Conservation (phyloP, 2,329 filamentous ascomycete genomes). For the Botrytis elliptica region DNA sequence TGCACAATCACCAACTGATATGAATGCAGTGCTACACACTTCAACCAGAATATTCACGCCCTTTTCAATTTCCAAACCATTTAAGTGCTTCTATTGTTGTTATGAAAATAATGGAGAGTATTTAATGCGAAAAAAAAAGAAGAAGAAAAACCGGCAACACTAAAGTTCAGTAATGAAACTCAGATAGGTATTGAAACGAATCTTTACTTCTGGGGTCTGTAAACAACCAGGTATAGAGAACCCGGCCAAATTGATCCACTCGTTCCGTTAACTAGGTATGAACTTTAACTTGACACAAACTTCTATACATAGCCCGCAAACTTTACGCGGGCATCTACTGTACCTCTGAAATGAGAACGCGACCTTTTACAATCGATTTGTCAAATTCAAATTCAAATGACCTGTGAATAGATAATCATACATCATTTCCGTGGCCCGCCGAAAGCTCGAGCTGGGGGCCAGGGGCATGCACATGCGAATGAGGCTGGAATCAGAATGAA, state of each 20-base stretch:
- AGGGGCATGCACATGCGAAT: conserved; percentile 4
- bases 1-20: background rate
- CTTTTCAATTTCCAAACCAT: background rate
- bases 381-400: background rate
- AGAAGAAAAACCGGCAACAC: background rate
- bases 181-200: too few species aligned
- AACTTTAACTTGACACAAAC: background rate
- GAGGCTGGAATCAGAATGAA: conserved; percentile 9
- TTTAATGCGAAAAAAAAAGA: background rate
- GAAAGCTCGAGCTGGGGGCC: background rate
- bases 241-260: background rate
- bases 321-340: background rate
- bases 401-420: background rate
- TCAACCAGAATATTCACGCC: background rate
- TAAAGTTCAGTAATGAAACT: background rate
- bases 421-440: background rate
- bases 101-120: background rate
- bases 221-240: background rate
- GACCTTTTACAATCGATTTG: background rate
- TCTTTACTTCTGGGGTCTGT: background rate
- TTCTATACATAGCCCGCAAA: background rate
- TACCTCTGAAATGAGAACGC: background rate
- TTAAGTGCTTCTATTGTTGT: background rate
- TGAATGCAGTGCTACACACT: background rate
- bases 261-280: background rate